Evolutionary conservation across 148 eudicot species (phyloP).

Genomic region (Fagopyrum tataricum): DNA sequence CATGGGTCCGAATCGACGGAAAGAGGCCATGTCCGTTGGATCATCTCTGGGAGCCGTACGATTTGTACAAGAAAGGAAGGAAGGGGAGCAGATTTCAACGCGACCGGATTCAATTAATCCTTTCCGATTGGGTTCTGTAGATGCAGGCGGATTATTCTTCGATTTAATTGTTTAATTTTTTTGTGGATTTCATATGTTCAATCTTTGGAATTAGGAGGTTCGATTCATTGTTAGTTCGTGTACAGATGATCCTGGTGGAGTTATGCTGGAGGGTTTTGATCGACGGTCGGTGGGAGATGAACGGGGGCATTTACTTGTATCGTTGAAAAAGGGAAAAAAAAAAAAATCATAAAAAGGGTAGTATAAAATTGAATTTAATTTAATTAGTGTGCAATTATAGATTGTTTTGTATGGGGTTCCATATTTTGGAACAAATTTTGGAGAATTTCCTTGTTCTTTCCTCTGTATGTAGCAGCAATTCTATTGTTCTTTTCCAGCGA

Average conservation of each 20-base stretch:
- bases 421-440: slow-evolving; percentile 1
- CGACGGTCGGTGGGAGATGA: slow-evolving; percentile 10
- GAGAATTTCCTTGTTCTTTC: neutral
- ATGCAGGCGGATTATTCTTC: neutral
- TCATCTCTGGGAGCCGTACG: slow-evolving; percentile 73
- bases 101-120: neutral
- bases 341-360: neutral
- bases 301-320: neutral
- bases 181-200: neutral
- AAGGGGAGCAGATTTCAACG: neutral
- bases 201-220: neutral
- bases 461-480: neutral
- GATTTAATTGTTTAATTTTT: neutral
- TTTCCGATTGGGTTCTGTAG: slow-evolving; percentile 8
- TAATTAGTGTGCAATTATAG: neutral
- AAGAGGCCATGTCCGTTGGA: slow-evolving; percentile 67
- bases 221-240: neutral
- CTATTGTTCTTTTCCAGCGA: neutral
- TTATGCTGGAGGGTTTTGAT: neutral
- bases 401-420: neutral
- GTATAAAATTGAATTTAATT: neutral
- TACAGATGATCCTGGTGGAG: neutral
- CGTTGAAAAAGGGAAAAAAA: neutral
- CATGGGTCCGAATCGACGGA: slow-evolving; percentile 69
- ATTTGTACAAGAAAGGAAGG: slow-evolving; percentile 32